Percentiles rank a stretch among this genome's conserved stretches.
phyloP scores from a whole-genome alignment of 371 early-diverging fungal genomes.

The Gilbertella persicaria region DNA sequence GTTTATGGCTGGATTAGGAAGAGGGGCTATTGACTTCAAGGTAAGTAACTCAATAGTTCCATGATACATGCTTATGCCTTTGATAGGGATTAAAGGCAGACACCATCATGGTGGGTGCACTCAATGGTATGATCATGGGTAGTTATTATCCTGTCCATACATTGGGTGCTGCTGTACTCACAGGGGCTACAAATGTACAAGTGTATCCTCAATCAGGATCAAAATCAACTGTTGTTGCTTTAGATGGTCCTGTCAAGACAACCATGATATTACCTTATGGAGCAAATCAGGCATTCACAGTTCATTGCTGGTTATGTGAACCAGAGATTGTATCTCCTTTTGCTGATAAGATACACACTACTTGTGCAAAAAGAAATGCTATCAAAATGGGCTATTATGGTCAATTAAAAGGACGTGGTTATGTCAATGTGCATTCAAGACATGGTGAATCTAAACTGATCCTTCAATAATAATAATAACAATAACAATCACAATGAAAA shows the following conservation, averaged over 20 bases:
- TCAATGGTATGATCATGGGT: constrained; percentile 19
- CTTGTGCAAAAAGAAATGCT: background rate
- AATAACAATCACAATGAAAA: too few species aligned
- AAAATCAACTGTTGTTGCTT: constrained; percentile 11
- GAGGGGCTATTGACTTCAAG: constrained; percentile 14
- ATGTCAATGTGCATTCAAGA: constrained; percentile 14
- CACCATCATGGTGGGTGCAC: constrained; percentile 1
- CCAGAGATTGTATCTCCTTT: constrained; percentile 6
- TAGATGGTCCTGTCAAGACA: constrained; percentile 18
- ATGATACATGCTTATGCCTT: too few species aligned
- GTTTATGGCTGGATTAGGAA: constrained; percentile 15
- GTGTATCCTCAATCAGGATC: constrained; percentile 7
- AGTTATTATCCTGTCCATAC: constrained; percentile 8
- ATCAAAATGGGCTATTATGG: constrained; percentile 15
- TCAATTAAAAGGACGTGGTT: background rate
- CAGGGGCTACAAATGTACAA: constrained; percentile 17
- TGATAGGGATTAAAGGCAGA: constrained; percentile 2
- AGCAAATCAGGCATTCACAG: background rate
- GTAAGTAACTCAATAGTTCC: too few species aligned
- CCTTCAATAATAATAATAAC: too few species aligned
- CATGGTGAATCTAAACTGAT: constrained; percentile 12
- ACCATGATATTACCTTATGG: background rate
- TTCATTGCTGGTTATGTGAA: constrained; percentile 20
- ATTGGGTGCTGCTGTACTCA: constrained; percentile 1
- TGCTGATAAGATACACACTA: background rate